Conservation (phyloP, 441 rosid species). For the Breynia disticha region DNA sequence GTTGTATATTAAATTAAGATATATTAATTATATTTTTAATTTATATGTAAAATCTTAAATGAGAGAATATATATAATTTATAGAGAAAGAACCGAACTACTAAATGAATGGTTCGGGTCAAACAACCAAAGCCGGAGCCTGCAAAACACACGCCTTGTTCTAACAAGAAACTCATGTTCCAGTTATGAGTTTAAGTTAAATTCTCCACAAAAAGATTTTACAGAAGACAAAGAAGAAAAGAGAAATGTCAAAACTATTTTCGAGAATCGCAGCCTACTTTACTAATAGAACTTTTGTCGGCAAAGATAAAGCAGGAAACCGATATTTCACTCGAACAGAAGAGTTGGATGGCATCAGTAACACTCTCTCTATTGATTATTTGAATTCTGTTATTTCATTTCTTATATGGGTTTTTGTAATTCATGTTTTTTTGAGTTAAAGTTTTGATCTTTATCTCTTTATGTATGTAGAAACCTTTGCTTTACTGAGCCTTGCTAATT, state of each 20-base stretch:
- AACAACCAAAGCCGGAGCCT: not conserved
- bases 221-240: not conserved
- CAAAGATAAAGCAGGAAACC: slow-evolving; percentile 66
- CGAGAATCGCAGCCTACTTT: slow-evolving; percentile 58
- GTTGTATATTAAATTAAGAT: no score
- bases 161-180: not conserved
- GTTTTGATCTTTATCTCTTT: no score
- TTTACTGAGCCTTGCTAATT: no score
- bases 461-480: no score
- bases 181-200: slow-evolving; percentile 6
- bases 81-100: not conserved
- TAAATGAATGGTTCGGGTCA: not conserved
- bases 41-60: no score
- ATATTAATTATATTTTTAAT: no score
- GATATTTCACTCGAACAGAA: slow-evolving; percentile 69
- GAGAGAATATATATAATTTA: no score
- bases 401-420: no score
- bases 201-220: not conserved
- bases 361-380: not conserved
- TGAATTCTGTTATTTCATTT: not conserved
- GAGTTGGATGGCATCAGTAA: slow-evolving; percentile 77
- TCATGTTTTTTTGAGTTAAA: no score
- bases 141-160: not conserved
- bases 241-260: slow-evolving; percentile 64
- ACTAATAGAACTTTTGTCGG: slow-evolving; percentile 44